Percentiles rank a stretch among this genome's conserved stretches.
phyloP scores from a whole-genome alignment of 768 basidiomycete species.

The Amanita inopinata region DNA sequence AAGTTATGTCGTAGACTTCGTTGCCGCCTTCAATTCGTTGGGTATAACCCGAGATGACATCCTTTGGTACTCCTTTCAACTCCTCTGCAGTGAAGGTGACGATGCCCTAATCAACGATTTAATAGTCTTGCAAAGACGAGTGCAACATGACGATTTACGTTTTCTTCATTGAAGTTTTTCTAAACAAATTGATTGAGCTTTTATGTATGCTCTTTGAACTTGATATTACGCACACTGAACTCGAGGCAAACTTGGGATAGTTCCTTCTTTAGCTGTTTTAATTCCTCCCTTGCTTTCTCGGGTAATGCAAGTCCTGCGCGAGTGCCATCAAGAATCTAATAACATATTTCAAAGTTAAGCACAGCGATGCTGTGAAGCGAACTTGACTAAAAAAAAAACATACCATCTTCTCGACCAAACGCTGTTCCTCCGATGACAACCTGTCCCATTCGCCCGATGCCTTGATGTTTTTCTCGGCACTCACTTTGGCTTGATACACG shows the following conservation, averaged over 20 bases:
- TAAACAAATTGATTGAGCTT: slow-evolving; percentile 15
- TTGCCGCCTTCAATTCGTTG: slow-evolving; percentile 50
- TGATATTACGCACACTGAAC: slow-evolving; percentile 48
- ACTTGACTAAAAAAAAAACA: slow-evolving; percentile 8
- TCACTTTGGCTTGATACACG: slow-evolving; percentile 62
- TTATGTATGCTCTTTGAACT: background rate
- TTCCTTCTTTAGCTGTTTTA: slow-evolving; percentile 64
- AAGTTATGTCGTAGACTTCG: slow-evolving; percentile 64
- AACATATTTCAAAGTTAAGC: background rate
- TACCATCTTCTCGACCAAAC: slow-evolving; percentile 75
- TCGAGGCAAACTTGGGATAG: slow-evolving; percentile 68
- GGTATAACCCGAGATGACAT: slow-evolving; percentile 70
- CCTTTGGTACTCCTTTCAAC: slow-evolving; percentile 70
- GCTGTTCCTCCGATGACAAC: slow-evolving; percentile 56
- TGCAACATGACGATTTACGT: slow-evolving; percentile 27
- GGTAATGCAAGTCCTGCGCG: slow-evolving; percentile 71
- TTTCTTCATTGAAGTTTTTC: slow-evolving; percentile 90
- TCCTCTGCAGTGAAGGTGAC: slow-evolving; percentile 63
- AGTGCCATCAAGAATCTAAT: slow-evolving; percentile 61
- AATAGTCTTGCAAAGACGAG: background rate
- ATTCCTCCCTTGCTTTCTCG: slow-evolving; percentile 44
- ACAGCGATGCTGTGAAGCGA: background rate
- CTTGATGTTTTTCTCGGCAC: slow-evolving; percentile 61
- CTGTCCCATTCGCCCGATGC: slow-evolving; percentile 50
- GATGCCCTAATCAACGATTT: slow-evolving; percentile 31